Base-by-base conservation (phyloP, 352 stramenopile species). In the Phytophthora foliorum region DNA sequence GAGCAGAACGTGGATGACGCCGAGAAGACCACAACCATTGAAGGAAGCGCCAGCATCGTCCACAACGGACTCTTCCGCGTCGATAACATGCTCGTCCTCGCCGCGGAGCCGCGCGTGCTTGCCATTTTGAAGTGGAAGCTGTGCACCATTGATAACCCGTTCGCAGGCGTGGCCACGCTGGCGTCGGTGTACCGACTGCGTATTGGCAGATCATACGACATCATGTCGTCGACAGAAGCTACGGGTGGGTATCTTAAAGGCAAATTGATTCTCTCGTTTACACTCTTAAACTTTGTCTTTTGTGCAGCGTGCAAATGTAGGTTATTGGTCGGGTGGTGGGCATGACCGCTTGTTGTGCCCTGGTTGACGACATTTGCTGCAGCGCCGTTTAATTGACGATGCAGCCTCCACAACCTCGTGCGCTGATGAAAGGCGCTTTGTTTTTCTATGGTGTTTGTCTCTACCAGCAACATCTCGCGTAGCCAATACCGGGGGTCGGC, bases 61-160 rank as follows among this genome's bases (percentile, higher is more conserved):
- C 90, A 34, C 29, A 6, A 97, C 63, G 90, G 90, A 54, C 88
- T 96, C 69, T 96, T 93, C 75, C 86, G 86, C 44, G 82, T 97
- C 27, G 90, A 96, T 66, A 97, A 97, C 66, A 61, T 91, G 57
- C 91, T 94, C 60, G 91, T 92, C 74, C 87, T 95, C 71, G 81
- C 87, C 13, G 94, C 86, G 16, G 83, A 95, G 74, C 89, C 87
- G 25, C 72, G 84, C 9, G 85, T 97, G 22, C n/a, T 95, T 9
- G 89, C 85, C 9, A 88, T 97, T 36, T 64, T 97, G 6, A 89
- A 96, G 75, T 97, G 90, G 87, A 86, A 97, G 62, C 69, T 97
- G 25, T 91, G 82, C 63, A 97, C 90, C 21, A 83, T 97, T 42
- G 89, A 89, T 51, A 91, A 97, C 61, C 88, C 87, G 22, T 87